These are phyloP conservation scores for Aspergillus awamori DNA, from an alignment of 2,329 filamentous ascomycete species.

Conservation along the genomic window DNA sequence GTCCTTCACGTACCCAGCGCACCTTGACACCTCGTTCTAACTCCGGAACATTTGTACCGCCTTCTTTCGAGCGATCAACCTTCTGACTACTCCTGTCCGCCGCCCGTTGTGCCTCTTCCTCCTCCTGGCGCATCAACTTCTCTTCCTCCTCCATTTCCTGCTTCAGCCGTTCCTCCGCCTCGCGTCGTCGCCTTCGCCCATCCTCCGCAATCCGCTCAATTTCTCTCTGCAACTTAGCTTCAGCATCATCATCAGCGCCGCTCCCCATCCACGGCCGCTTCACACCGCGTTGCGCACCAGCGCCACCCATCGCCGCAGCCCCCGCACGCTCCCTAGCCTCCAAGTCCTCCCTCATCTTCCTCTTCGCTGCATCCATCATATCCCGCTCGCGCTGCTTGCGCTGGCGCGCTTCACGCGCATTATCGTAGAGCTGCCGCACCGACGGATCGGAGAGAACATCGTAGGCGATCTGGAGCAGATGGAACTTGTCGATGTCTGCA, in stretches of 20 bases:
- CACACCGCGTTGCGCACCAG: slow-evolving; percentile 53
- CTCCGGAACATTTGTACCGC: slow-evolving; percentile 51
- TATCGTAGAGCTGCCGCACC: slow-evolving; percentile 77
- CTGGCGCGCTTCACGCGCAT: slow-evolving; percentile 69
- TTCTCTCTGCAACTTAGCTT: slow-evolving; percentile 56
- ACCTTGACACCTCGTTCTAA: slow-evolving; percentile 62
- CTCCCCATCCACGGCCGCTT: slow-evolving; percentile 57
- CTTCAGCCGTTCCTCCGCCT: slow-evolving; percentile 51
- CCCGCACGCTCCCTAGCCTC: slow-evolving; percentile 71
- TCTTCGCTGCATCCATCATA: slow-evolving; percentile 70
- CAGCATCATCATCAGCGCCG: slow-evolving; percentile 40
- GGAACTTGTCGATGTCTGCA: slow-evolving; percentile 76
- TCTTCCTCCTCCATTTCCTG: slow-evolving; percentile 49
- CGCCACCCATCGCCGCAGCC: slow-evolving; percentile 35
- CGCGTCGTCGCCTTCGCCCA: slow-evolving; percentile 54
- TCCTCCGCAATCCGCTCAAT: slow-evolving; percentile 57
- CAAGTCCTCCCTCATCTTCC: slow-evolving; percentile 82
- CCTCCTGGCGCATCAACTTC: slow-evolving; percentile 40
- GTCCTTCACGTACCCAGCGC: slow-evolving; percentile 56
- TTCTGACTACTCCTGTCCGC: slow-evolving; percentile 35
- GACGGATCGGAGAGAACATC: slow-evolving; percentile 75
- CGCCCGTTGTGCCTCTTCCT: slow-evolving; percentile 48
- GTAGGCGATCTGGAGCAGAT: slow-evolving; percentile 81
- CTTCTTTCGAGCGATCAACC: slow-evolving; percentile 40
- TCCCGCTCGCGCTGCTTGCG: slow-evolving; percentile 72